Evolutionary conservation across 108 stramenopile species (phyloP), one percentile per base, ranked within the genome.

Genomic region (Cyclotella sp.): DNA sequence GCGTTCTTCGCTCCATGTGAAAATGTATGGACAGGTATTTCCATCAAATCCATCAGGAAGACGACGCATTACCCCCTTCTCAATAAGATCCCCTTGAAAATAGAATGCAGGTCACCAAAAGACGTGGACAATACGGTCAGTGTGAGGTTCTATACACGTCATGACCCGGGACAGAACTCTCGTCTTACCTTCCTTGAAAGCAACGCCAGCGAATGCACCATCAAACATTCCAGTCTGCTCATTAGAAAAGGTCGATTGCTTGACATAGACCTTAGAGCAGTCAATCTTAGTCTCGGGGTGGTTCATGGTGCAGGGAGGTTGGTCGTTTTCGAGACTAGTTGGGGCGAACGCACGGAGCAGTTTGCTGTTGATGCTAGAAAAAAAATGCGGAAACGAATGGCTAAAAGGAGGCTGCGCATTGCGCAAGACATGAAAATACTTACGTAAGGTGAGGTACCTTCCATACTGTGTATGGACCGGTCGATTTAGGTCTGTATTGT

Each of bases 41-140:
- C 90, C 90, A 63, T 91, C 88, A 59, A 91, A 91, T 18, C 90
- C 90, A 16, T 89, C 88, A 40, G 88, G 88, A 60, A 91, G 81
- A 82, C 88, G 88, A 45, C 90, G 79, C 85, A 91, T 89, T 29
- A 89, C 67, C 52, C 90, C 90, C 84, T 89, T 89, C 75, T 91
- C 90, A 30, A 91, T 72, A 24, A 89, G 75, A 8, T 91, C 90
- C 8, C 88, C 87, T 84, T 41, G 34, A 81, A 39, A 14, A 42
- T 59, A 19, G 24, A 58, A 4, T 21, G 24, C 16, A 24, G 26
- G 26, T 3, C 19, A 26, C 0, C 3, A 16, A 58, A 14, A 63
- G 8, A 16, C 29, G 9, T 13, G 3, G 30, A 19, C 34, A 8
- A 27, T 3, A 12, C 5, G 30, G 40, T 19, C 0, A 41, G 18